Evolutionary conservation across 345 rosid genomes (phyloP).

Genomic region (Lumnitzera racemosa): DNA sequence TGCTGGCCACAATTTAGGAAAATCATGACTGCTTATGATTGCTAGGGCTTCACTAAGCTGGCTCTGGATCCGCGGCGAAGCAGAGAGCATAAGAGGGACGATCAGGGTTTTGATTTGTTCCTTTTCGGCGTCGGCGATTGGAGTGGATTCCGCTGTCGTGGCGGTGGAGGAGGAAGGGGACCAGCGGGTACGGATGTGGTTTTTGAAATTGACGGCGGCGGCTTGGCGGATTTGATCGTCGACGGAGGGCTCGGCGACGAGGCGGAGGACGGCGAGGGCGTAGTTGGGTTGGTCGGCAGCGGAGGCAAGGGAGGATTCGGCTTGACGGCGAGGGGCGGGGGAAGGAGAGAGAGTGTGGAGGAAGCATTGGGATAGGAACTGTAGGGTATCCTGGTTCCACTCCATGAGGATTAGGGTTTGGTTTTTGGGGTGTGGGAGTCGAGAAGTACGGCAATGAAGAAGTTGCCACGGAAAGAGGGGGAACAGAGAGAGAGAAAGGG

Average conservation of each 20-base stretch:
- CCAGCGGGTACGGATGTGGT: conserved; percentile 88
- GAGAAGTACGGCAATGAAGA: too few relatives aligned
- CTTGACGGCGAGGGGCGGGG: conserved; percentile 80
- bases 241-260: conserved; percentile 62
- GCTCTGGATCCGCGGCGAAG: conserved; percentile 76
- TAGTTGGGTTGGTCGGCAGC: conserved; percentile 65
- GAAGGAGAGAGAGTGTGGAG: conserved; percentile 68
- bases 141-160: conserved; percentile 11
- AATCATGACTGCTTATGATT: conserved; percentile 83
- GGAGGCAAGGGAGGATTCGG: conserved; percentile 53
- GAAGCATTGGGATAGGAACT: conserved; percentile 75
- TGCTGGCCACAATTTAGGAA: conserved; percentile 75
- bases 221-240: conserved; percentile 93
- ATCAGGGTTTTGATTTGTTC: conserved; percentile 73
- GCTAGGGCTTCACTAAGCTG: conserved; percentile 93
- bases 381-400: conserved; percentile 57
- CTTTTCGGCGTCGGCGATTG: conserved; percentile 65
- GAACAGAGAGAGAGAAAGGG: too few relatives aligned
- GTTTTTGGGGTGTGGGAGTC: too few relatives aligned
- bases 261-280: conserved; percentile 72
- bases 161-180: conserved; percentile 27
- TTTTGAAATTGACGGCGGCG: conserved; percentile 92
- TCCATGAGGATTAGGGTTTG: conserved; percentile 28
- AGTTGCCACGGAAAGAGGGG: too few relatives aligned
- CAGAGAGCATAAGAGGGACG: conserved; percentile 75